These are phyloP conservation scores for Cryphonectria japonica DNA, from an alignment of 2,329 filamentous ascomycete genomes.

Conservation along the genomic window DNA sequence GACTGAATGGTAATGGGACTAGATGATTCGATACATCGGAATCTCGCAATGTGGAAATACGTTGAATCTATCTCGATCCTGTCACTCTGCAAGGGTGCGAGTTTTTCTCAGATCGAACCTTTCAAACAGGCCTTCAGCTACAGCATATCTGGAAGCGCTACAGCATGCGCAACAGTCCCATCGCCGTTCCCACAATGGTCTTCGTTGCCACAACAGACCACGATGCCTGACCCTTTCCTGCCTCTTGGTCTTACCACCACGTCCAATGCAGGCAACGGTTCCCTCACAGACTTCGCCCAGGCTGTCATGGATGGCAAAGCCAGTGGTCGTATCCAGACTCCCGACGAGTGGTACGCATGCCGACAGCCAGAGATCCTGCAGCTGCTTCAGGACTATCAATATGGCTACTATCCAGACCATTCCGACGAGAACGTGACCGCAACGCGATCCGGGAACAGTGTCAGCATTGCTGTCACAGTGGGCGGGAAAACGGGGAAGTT, in stretches of 20 bases:
- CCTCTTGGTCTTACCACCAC: slow-evolving; percentile 44
- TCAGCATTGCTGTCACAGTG: slow-evolving; percentile 47
- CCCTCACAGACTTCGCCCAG: slow-evolving; percentile 35
- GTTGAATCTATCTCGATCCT: neutral
- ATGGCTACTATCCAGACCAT: slow-evolving; percentile 55
- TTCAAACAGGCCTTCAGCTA: neutral
- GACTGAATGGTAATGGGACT: neutral
- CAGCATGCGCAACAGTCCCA: slow-evolving; percentile 34
- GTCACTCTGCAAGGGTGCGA: neutral
- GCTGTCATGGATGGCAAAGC: slow-evolving; percentile 45
- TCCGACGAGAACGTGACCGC: slow-evolving; percentile 50
- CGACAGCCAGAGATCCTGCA: slow-evolving; percentile 54
- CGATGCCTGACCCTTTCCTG: slow-evolving; percentile 50
- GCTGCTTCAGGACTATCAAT: slow-evolving; percentile 55
- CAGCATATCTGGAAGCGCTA: neutral
- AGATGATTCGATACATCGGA: neutral
- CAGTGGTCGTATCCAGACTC: slow-evolving; percentile 46
- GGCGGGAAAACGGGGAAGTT: slow-evolving; percentile 50
- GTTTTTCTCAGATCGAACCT: neutral
- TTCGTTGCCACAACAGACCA: slow-evolving; percentile 42
- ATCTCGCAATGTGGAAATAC: neutral
- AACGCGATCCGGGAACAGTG: slow-evolving; percentile 48
- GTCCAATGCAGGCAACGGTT: slow-evolving; percentile 39
- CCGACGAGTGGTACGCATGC: slow-evolving; percentile 53
- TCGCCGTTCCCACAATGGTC: slow-evolving; percentile 41